These are phyloP conservation scores for Paxillus rubicundulus DNA, from an alignment of 768 basidiomycete genomes.

Conservation along the genomic window DNA sequence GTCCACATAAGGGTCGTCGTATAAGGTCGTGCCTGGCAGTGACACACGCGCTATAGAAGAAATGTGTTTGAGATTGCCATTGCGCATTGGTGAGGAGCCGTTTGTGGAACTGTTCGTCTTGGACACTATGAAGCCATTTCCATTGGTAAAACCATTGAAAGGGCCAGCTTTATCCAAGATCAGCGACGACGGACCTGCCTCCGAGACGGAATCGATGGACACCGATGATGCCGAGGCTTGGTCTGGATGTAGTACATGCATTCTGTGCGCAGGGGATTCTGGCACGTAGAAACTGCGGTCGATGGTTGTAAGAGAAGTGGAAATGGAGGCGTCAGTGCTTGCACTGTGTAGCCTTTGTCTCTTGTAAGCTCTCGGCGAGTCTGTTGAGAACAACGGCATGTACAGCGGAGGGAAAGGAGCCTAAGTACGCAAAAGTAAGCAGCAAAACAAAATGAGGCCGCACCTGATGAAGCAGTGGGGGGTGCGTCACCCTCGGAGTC, in stretches of 20 bases:
- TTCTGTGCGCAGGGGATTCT: slow-evolving; percentile 37
- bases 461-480: slow-evolving; percentile 26
- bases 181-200: slow-evolving; percentile 54
- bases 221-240: slow-evolving; percentile 43
- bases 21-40: slow-evolving; percentile 70
- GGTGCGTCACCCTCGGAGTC: slow-evolving; percentile 39
- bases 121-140: slow-evolving; percentile 37
- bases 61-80: slow-evolving; percentile 51
- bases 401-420: background rate
- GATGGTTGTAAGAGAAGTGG: slow-evolving; percentile 24
- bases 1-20: slow-evolving; percentile 75
- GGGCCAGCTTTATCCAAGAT: slow-evolving; percentile 32
- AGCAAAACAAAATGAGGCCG: background rate
- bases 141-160: slow-evolving; percentile 39
- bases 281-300: slow-evolving; percentile 24
- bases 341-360: slow-evolving; percentile 60
- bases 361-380: slow-evolving; percentile 60
- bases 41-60: slow-evolving; percentile 56
- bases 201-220: slow-evolving; percentile 41
- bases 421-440: slow-evolving; percentile 2
- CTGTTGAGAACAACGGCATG: slow-evolving; percentile 28
- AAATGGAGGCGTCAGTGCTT: slow-evolving; percentile 34
- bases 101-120: slow-evolving; percentile 35
- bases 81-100: slow-evolving; percentile 42
- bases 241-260: slow-evolving; percentile 54